These are phyloP conservation scores for Alternaria conjuncta DNA, from an alignment of 2,329 filamentous ascomycete species.

Conservation along the genomic window DNA sequence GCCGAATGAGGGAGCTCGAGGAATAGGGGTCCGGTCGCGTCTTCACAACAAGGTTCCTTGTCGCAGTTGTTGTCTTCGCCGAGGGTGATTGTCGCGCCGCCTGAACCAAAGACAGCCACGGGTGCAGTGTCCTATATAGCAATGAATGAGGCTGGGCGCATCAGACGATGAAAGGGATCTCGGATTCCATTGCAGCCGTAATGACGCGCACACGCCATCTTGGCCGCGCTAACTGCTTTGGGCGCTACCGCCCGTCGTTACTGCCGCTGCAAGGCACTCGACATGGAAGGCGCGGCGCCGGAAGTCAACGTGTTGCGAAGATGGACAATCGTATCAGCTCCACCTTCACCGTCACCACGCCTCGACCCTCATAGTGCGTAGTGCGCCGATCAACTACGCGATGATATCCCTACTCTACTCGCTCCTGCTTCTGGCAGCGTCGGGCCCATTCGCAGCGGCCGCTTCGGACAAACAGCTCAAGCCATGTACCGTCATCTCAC, in stretches of 20 bases:
- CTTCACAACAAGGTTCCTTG: constrained; percentile 1
- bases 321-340: constrained; percentile 7
- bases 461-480: constrained; percentile 54
- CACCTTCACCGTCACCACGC: constrained; percentile 10
- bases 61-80: background rate
- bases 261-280: constrained; percentile 17
- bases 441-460: constrained; percentile 35
- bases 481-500: constrained; percentile 68
- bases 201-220: constrained; percentile 14
- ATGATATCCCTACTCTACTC: constrained; percentile 38
- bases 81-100: constrained; percentile 2
- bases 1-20: constrained; percentile 6
- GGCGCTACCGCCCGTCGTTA: constrained; percentile 14
- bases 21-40: constrained; percentile 24
- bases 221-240: constrained; percentile 9
- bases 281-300: constrained; percentile 17
- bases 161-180: constrained; percentile 25
- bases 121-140: constrained; percentile 16
- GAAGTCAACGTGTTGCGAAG: constrained; percentile 31
- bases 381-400: constrained; percentile 8
- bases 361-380: constrained; percentile 11
- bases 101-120: background rate
- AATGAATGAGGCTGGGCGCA: constrained; percentile 3
- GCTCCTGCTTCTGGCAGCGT: constrained; percentile 37
- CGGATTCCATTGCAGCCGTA: constrained; percentile 27